Evolutionary conservation across 1,284 basidiomycete genomes (phyloP).

Genomic region (Apiotrichum brassicae): DNA sequence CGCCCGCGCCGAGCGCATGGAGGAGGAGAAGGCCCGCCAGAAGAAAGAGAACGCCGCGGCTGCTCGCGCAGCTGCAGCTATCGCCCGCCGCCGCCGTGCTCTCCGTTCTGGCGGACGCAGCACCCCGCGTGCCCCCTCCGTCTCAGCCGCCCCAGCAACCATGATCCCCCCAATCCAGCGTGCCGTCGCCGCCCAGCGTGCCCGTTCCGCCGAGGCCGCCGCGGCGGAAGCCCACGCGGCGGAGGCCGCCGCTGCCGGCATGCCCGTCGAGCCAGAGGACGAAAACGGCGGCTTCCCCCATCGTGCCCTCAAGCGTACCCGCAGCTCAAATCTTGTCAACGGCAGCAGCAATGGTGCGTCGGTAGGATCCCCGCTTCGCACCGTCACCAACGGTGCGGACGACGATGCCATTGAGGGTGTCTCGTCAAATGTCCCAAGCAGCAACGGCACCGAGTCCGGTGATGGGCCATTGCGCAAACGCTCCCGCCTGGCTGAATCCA

Average conservation of each 20-base stretch:
- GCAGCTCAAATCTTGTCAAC: conserved; percentile 20
- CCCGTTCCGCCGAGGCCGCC: conserved; percentile 15
- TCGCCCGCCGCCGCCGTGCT: conserved; percentile 13
- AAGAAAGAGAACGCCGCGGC: conserved; percentile 30
- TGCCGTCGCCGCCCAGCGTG: conserved; percentile 17
- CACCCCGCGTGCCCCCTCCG: conserved; percentile 7
- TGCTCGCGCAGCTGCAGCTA: conserved; percentile 26
- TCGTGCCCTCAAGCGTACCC: conserved; percentile 26
- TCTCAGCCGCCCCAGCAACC: conserved; percentile 9
- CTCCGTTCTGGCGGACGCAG: conserved; percentile 11
- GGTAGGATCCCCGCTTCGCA: conserved; percentile 25
- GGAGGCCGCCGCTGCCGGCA: neutral
- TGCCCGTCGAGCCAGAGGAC: conserved; percentile 41
- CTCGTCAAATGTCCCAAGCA: neutral
- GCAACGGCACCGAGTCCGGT: neutral
- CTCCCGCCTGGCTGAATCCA: conserved; percentile 12
- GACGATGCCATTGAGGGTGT: conserved; percentile 1
- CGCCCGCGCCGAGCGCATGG: conserved; percentile 19
- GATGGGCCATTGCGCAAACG: conserved; percentile 6
- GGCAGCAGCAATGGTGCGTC: conserved; percentile 9
- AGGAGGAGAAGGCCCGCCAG: conserved; percentile 26
- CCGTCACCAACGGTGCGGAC: conserved; percentile 19
- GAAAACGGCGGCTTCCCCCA: conserved; percentile 5
- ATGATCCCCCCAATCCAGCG: conserved; percentile 19
- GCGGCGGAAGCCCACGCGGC: conserved; percentile 6